Conservation (phyloP, 306 rosid genomes). For the Rosa chinensis region DNA sequence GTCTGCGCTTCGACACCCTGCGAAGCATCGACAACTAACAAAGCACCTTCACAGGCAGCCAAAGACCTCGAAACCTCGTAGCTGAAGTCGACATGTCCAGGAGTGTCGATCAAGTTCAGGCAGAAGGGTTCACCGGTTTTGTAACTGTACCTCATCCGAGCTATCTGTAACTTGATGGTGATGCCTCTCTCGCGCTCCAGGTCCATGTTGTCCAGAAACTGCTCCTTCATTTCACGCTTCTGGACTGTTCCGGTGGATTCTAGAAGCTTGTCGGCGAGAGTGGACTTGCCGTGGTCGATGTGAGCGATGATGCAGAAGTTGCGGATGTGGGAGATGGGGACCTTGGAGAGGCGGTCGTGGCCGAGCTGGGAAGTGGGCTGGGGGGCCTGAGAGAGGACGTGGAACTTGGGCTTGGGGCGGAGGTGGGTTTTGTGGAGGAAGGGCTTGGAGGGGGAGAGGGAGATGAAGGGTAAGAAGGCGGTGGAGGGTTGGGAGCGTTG, state of each 20-base stretch:
- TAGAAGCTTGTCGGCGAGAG: constrained; percentile 85
- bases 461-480: constrained; percentile 25
- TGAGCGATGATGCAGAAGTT: constrained; percentile 84
- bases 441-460: constrained; percentile 8
- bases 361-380: constrained; percentile 41
- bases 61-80: constrained; percentile 96
- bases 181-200: constrained; percentile 94
- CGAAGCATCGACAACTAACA: constrained; percentile 92
- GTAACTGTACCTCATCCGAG: constrained; percentile 77
- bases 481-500: constrained; percentile 22
- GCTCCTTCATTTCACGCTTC: constrained; percentile 92
- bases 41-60: constrained; percentile 98
- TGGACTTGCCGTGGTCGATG: constrained; percentile 90
- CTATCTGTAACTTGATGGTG: constrained; percentile 91
- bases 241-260: constrained; percentile 87
- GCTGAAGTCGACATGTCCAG: constrained; percentile 95
- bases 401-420: constrained; percentile 19
- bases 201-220: constrained; percentile 99
- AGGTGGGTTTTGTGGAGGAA: neutral
- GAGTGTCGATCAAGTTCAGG: constrained; percentile 90
- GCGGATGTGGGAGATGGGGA: constrained; percentile 71
- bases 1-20: constrained; percentile 99
- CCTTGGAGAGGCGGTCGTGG: constrained; percentile 78
- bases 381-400: constrained; percentile 37
- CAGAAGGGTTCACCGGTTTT: constrained; percentile 59